These are phyloP conservation scores for Leucocoprinus leucothites DNA, from an alignment of 768 basidiomycete genomes.

Conservation along the genomic window DNA sequence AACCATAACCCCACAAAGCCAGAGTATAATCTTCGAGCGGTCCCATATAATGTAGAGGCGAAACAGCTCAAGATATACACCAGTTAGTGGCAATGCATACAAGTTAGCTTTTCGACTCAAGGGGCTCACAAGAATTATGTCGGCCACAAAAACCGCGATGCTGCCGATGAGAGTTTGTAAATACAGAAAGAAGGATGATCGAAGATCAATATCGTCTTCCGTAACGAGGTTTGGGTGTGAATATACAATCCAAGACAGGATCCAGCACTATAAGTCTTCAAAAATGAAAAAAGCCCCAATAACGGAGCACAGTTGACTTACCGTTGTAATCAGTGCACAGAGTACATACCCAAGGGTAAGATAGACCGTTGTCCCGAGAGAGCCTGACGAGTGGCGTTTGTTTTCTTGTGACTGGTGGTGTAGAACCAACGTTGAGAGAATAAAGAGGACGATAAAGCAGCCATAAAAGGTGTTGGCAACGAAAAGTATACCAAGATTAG, in stretches of 20 bases:
- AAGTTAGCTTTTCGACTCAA: too few species aligned
- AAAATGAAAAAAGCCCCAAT: neutral
- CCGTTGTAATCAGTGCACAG: neutral
- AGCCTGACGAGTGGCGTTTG: neutral
- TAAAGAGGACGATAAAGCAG: neutral
- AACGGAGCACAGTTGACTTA: neutral
- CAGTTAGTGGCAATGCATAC: neutral
- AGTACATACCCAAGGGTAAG: neutral
- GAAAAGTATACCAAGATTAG: constrained; percentile 1
- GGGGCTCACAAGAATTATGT: neutral
- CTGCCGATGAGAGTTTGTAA: neutral
- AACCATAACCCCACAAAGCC: neutral
- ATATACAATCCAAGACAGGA: neutral
- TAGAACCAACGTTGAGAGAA: neutral
- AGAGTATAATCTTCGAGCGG: neutral
- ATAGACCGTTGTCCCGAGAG: neutral
- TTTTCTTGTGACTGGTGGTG: neutral
- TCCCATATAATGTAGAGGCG: constrained; percentile 4
- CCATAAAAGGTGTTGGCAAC: constrained; percentile 1
- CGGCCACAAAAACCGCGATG: neutral
- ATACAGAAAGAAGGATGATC: neutral
- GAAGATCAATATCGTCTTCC: too few species aligned
- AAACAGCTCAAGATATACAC: neutral
- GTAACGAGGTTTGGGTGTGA: neutral
- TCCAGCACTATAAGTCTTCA: neutral